Base-by-base conservation (phyloP, 306 rosid genomes). In the Dryas alaskensis region DNA sequence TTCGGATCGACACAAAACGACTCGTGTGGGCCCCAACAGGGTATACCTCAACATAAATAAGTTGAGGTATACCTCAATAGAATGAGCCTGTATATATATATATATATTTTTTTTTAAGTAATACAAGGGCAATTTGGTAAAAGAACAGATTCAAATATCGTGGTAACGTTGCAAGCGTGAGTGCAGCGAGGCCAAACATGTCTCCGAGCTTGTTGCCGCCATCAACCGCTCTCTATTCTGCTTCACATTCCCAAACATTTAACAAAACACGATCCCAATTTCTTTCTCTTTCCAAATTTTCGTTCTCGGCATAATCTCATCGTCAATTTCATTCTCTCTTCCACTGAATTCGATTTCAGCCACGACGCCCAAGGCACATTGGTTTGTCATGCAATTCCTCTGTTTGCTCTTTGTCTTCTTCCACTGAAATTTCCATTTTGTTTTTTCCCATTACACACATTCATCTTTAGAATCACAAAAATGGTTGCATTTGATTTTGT, bases 151-250 rank as follows among this genome's bases (percentile, higher is more conserved):
- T 74, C 67, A 68, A 79, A 68, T 31, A 52, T 67, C 3, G 14
- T 7, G 31, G n/a, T 14, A 73, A 76, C 76, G 22, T 68, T 17
- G 45, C n/a, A 74, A 64, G 76, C 76, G 84, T 14, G 67, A 74
- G 49, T n/a, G 69, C 62, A 60, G 80, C 40, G 57, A 39, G 69
- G 54, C 83, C 79, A 69, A 68, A 59, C 70, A 76, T 43, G 60
- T 17, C 54, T 79, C 87, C 87, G 87, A 81, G 67, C 66, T 82
- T 81, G 60, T 73, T 81, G 86, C 76, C 80, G 80, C 84, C 79
- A 80, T 66, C 17, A 69, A 65, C 52, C 67, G 7, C 39, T 70
- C 66, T 58, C 45, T 50, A 52, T 51, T 44, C 62, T 13, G 25
- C 43, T 57, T 43, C 63, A 3, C 16, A 37, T 42, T 46, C 55